Evolutionary conservation across 1,284 basidiomycete genomes (phyloP), one percentile per base, ranked within the genome.

Genomic region (Stygiomarasmius scandens): DNA sequence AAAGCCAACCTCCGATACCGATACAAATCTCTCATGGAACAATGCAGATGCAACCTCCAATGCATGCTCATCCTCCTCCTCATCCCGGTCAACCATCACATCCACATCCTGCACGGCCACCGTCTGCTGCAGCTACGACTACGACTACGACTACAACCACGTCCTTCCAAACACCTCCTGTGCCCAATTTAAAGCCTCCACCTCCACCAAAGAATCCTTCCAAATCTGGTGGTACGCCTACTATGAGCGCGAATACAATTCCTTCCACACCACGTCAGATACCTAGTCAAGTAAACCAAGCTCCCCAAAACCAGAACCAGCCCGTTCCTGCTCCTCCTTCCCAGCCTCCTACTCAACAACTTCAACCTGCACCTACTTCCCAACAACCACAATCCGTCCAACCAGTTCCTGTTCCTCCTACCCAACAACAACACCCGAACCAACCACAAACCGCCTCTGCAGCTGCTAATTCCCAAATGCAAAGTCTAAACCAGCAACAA

Each of bases 61-160:
- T 68, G 23, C 67, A 66, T 2, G 55, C 58, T 43, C 64, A 68
- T 14, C 63, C 63, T n/a, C 62, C 45, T 19, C 64, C 67, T 25
- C 68, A 36, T 23, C 32, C 29, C 5, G 12, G 6, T 11, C 56
- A 34, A 58, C 45, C n/a, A 50, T 34, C 38, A 29, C 36, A 2
- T 14, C 47, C 11, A 41, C 38, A 41, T 9, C 38, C 38, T 6
- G n/a, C 38, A 16, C 38, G 38, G 5, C 38, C 38, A 41, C 38
- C 38, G 5, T 41, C 38, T 5, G 38, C n/a, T n/a, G 38, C n/a
- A n/a, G n/a, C n/a, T n/a, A n/a, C n/a, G n/a, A n/a, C n/a, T n/a
- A n/a, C n/a, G n/a, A n/a, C n/a, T 8, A 8, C 32, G 14, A 34
- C 32, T 8, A 8, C 32, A 34, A 34, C 14, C 32, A n/a, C 38